phyloP scores from a whole-genome alignment of 352 stramenopile species.

The Vaucheria bursata region DNA sequence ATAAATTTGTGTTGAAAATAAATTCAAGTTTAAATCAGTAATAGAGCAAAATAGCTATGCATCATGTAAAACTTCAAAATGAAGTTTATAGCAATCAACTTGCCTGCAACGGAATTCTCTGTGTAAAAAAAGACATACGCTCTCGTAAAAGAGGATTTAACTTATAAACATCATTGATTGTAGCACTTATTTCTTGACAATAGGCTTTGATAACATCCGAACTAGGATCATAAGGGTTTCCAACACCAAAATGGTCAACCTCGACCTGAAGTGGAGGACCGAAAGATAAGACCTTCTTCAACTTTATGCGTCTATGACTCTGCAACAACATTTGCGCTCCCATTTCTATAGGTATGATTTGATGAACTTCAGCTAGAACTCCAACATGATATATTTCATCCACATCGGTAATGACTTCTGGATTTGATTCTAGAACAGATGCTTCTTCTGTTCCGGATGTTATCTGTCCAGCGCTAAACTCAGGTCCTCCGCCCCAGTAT shows the following conservation, averaged over 20 bases:
- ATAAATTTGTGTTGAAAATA: too few relatives aligned
- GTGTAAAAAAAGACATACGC: constrained; percentile 91
- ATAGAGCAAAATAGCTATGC: too few relatives aligned
- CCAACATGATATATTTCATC: constrained; percentile 85
- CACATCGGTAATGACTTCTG: constrained; percentile 78
- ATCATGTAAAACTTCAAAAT: too few relatives aligned
- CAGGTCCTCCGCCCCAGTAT: constrained; percentile 2
- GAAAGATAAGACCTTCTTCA: constrained; percentile 56
- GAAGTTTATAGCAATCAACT: too few relatives aligned
- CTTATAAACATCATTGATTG: constrained; percentile 89
- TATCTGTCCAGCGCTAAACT: neutral
- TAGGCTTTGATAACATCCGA: constrained; percentile 71
- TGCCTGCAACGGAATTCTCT: constrained; percentile 51
- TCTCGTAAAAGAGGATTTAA: constrained; percentile 94
- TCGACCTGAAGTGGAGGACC: constrained; percentile 73
- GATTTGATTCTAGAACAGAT: neutral
- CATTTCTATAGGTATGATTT: constrained; percentile 28
- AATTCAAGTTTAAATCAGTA: too few relatives aligned
- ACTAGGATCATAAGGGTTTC: constrained; percentile 10
- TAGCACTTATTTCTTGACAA: constrained; percentile 93
- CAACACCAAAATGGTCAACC: constrained; percentile 57
- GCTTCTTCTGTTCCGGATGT: neutral
- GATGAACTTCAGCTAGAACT: constrained; percentile 84
- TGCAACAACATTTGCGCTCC: constrained; percentile 55
- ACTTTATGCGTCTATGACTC: constrained; percentile 60